Evolutionary conservation across 1,284 basidiomycete species (phyloP).

Genomic region (Cryptococcus sp.): DNA sequence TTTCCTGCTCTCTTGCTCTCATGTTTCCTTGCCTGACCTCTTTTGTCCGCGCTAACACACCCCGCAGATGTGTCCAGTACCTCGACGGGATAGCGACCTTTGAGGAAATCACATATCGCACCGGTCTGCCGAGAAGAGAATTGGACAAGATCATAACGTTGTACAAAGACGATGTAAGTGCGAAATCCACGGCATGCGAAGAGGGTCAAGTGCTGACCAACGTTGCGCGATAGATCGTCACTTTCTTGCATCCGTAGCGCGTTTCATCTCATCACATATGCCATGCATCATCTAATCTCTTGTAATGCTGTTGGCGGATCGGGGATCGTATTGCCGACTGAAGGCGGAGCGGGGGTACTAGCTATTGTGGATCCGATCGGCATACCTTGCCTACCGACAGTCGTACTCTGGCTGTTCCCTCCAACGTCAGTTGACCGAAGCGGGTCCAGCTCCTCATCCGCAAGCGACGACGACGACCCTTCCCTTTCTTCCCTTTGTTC

Average conservation of each 20-base stretch:
- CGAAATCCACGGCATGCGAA: neutral
- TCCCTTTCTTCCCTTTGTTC: too few species aligned
- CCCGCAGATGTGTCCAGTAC: constrained; percentile 47
- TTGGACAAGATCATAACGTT: constrained; percentile 40
- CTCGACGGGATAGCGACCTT: constrained; percentile 50
- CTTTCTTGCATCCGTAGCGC: constrained; percentile 42
- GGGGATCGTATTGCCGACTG: neutral
- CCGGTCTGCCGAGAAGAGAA: constrained; percentile 43
- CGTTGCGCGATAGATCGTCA: constrained; percentile 32
- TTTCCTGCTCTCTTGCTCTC: too few species aligned
- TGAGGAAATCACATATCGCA: constrained; percentile 52
- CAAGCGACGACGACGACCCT: too few species aligned
- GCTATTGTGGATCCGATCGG: constrained; percentile 35
- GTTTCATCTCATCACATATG: neutral
- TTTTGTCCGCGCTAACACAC: neutral
- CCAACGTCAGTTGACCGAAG: too few species aligned
- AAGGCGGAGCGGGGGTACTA: constrained; percentile 23
- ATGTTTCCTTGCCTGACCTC: too few species aligned
- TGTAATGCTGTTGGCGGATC: neutral
- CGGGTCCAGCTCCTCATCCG: too few species aligned
- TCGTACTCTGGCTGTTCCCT: too few species aligned
- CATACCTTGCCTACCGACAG: constrained; percentile 6
- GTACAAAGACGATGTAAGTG: constrained; percentile 47
- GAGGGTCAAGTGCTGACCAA: constrained; percentile 4
- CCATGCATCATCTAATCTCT: neutral